Conservation (phyloP, 257 asterid species). For the Gentiana dahurica region DNA sequence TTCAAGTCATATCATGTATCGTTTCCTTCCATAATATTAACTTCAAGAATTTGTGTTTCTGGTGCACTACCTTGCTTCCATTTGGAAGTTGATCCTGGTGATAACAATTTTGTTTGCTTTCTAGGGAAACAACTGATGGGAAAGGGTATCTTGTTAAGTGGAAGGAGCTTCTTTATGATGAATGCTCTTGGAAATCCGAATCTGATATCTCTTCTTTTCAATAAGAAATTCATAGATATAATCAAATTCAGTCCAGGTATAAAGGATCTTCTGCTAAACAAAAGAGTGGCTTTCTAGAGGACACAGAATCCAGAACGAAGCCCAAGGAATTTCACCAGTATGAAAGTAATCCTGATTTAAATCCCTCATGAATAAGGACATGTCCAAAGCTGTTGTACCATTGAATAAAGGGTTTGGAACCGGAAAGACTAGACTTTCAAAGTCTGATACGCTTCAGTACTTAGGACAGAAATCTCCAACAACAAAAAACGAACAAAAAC, state of each 20-base stretch:
- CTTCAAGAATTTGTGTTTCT: background rate
- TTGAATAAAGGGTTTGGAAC: too few species aligned
- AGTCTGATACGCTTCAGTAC: too few species aligned
- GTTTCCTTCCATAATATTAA: background rate
- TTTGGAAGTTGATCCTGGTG: background rate
- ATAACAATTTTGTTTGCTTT: background rate
- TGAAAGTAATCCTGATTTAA: conserved; percentile 76
- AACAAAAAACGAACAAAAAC: too few species aligned
- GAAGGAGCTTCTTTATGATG: conserved; percentile 96
- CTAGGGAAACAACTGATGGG: conserved; percentile 56
- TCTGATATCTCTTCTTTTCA: conserved; percentile 71
- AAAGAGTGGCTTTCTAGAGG: conserved; percentile 44
- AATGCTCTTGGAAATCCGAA: conserved; percentile 90
- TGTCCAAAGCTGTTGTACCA: too few species aligned
- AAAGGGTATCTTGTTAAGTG: conserved; percentile 93
- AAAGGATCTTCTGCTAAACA: conserved; percentile 46
- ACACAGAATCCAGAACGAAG: conserved; percentile 51
- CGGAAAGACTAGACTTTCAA: too few species aligned
- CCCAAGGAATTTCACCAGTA: conserved; percentile 82
- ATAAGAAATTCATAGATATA: conserved; percentile 66
- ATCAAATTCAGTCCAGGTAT: conserved; percentile 44
- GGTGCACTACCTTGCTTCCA: background rate
- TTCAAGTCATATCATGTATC: background rate
- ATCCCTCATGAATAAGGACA: too few species aligned
- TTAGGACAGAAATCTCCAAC: too few species aligned